Conservation (phyloP, 2,329 filamentous ascomycete species). For the Nemania bipapillata region DNA sequence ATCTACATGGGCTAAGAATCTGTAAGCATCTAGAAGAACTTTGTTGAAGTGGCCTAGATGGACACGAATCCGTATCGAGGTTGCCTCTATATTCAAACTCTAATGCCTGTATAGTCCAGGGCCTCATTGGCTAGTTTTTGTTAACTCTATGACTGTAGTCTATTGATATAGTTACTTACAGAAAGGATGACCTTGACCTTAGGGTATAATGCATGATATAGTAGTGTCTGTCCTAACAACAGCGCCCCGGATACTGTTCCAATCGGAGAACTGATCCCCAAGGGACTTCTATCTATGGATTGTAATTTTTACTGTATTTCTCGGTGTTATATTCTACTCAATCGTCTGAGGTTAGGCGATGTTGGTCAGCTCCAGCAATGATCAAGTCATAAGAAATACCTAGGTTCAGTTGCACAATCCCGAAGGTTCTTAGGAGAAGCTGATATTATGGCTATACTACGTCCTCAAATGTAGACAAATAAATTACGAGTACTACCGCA, state of each 20-base stretch:
- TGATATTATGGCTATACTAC: too few species aligned
- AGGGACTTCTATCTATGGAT: background rate
- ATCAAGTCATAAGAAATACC: too few species aligned
- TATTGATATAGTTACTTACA: background rate
- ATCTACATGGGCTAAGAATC: background rate
- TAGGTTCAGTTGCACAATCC: too few species aligned
- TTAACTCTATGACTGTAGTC: background rate
- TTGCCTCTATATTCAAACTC: background rate
- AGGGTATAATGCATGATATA: too few species aligned
- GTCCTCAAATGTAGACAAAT: too few species aligned
- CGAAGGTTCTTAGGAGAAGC: too few species aligned
- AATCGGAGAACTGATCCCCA: background rate
- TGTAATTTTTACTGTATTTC: too few species aligned
- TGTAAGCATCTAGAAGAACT: background rate
- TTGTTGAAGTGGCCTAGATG: background rate
- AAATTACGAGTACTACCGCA: too few species aligned
- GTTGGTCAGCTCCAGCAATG: too few species aligned
- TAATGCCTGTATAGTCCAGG: background rate
- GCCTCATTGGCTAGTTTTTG: background rate
- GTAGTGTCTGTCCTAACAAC: background rate
- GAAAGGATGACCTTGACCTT: too few species aligned
- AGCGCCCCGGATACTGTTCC: background rate
- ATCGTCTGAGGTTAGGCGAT: too few species aligned
- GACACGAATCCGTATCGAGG: constrained; percentile 28
- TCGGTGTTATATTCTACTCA: too few species aligned